Evolutionary conservation across 2,329 filamentous ascomycete genomes (phyloP).

Genomic region (Ampelomyces quisqualis): DNA sequence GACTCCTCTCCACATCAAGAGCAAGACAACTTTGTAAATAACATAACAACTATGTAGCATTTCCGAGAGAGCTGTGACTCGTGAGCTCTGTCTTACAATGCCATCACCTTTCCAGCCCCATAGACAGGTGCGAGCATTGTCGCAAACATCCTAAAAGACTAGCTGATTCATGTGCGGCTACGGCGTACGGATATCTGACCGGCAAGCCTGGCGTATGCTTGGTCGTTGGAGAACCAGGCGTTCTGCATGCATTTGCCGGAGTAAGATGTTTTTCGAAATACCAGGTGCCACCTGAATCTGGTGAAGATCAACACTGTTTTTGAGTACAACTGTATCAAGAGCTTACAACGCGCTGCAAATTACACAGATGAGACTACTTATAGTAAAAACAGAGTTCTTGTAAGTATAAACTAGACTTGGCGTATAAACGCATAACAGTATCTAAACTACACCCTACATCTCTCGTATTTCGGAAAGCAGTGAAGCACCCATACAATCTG

Average conservation of each 20-base stretch:
- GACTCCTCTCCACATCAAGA: slow-evolving; percentile 3
- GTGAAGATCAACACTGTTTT: too few relatives aligned
- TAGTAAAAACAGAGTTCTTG: too few relatives aligned
- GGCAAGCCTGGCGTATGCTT: slow-evolving; percentile 58
- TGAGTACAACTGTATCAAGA: too few relatives aligned
- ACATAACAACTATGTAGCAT: not conserved
- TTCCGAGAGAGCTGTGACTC: not conserved
- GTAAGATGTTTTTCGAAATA: too few relatives aligned
- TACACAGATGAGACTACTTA: too few relatives aligned
- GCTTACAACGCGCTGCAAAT: too few relatives aligned
- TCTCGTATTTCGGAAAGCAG: too few relatives aligned
- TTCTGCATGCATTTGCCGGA: slow-evolving; percentile 60
- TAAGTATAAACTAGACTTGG: too few relatives aligned
- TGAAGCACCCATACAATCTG: too few relatives aligned
- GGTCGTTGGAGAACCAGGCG: slow-evolving; percentile 60
- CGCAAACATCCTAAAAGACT: slow-evolving; percentile 51
- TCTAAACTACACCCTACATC: too few relatives aligned
- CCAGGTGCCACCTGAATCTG: too few relatives aligned
- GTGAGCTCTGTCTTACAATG: not conserved
- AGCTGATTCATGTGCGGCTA: slow-evolving; percentile 59
- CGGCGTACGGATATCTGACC: slow-evolving; percentile 60
- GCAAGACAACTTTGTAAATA: not conserved
- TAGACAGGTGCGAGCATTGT: slow-evolving; percentile 33
- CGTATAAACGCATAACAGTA: too few relatives aligned
- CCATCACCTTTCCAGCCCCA: not conserved